Conservation (phyloP, 805 yeast genomes). For the Kodamaea leandrae region DNA sequence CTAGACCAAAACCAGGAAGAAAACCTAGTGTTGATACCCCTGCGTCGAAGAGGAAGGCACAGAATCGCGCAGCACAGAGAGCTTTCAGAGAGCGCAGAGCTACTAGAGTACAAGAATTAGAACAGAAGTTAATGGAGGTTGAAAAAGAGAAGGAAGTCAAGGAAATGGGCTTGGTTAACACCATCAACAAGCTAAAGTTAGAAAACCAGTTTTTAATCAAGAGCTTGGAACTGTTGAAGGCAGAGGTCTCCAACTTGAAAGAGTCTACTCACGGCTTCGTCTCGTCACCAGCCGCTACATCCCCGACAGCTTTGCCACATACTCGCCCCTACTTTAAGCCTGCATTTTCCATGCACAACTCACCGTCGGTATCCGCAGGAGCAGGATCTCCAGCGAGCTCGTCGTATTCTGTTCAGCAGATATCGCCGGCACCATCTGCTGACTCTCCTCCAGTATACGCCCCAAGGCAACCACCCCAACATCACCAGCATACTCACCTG, state of each 20-base stretch:
- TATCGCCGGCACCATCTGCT: slow-evolving; percentile 54
- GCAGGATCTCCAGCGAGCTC: slow-evolving; percentile 16
- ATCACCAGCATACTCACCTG: not conserved
- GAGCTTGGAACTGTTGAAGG: slow-evolving; percentile 41
- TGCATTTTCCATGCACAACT: slow-evolving; percentile 9
- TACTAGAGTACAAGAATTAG: slow-evolving; percentile 74
- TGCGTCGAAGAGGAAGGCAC: slow-evolving; percentile 83
- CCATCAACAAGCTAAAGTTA: slow-evolving; percentile 46
- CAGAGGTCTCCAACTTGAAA: slow-evolving; percentile 26
- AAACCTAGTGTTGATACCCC: slow-evolving; percentile 75
- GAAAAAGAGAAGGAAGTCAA: slow-evolving; percentile 64
- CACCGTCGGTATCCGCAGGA: slow-evolving; percentile 28
- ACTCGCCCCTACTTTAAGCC: slow-evolving; percentile 10
- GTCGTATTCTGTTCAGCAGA: slow-evolving; percentile 42
- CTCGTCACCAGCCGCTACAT: not conserved
- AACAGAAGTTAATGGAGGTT: slow-evolving; percentile 60
- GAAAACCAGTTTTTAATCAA: slow-evolving; percentile 46
- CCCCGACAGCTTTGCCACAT: slow-evolving; percentile 1
- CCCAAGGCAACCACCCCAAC: slow-evolving; percentile 6
- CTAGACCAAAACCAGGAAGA: slow-evolving; percentile 59
- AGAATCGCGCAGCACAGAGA: slow-evolving; percentile 90
- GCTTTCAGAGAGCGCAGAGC: slow-evolving; percentile 89
- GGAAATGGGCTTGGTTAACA: slow-evolving; percentile 53
- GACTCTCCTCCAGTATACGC: slow-evolving; percentile 40
- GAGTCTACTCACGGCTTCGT: slow-evolving; percentile 4